Evolutionary conservation across 306 rosid genomes (phyloP), one percentile per base, ranked within the genome.

Genomic region (Herpetospermum pedunculosum): DNA sequence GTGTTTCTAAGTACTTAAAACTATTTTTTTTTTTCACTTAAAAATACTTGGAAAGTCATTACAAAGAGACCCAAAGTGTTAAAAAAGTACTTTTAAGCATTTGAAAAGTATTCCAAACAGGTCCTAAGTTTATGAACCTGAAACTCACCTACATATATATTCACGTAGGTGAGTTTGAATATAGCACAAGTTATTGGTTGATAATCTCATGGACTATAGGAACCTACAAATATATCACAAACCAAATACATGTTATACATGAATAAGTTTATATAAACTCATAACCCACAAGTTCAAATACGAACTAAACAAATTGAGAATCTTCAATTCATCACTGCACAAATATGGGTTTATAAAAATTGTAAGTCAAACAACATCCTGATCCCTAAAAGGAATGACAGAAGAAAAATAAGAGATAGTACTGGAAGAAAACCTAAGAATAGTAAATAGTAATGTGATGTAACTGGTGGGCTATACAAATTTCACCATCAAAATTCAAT

Each of bases 371-470:
- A 64, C 32, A 10, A 4, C 18, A 13, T 3, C 44, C 41, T 60
- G 49, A 57, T 13, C 64, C 19, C 64, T 57, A 0, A 60, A 34
- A 26, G 26, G 62, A 32, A 25, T 54, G 62, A 25, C 62, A 54
- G 62, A 54, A 54, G 62, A 54, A 54, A 29, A n/a, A 15, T 30
- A 29, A 16, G 18, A 64, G 48, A 9, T 11, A 38, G 49, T 38
- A 37, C 30, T 21, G 46, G 72, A 70, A 48, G 58, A 70, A 70
- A 76, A 69, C 59, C 74, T 21, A 46, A 73, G 46, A 83, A 77
- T 73, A 83, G 75, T 81, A 76, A 83, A 77, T 73, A 83, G 75
- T 81, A 76, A 79, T 34, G 77, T 82, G 85, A 80, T 79, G 85
- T 75, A 80, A 81, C 70, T 50, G 76, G n/a, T 75, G 77, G 19